Evolutionary conservation across 2,329 filamentous ascomycete species (phyloP), one percentile per base, ranked within the genome.

Genomic region (Scytalidium sp.): DNA sequence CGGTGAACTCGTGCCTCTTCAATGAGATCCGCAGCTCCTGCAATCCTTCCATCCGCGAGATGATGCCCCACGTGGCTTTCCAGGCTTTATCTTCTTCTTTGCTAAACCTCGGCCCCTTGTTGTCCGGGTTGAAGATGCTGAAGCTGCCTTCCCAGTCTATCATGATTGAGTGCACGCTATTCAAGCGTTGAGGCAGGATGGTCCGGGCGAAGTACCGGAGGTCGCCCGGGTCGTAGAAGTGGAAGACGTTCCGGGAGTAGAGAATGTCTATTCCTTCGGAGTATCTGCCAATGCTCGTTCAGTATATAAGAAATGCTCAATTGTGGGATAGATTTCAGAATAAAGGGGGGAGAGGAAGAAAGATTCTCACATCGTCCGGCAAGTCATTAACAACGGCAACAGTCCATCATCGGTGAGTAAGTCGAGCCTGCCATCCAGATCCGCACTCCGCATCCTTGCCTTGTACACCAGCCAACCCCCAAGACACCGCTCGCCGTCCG

Each of bases 231-330:
- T 51, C 50, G 15, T 59, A 54, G 22, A 62, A 61, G n/a, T 62
- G 55, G 42, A 62, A 61, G 9, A 41, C 57, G 25, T 58, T 62
- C 41, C 50, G 45, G 15, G 47, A 50, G 43, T 62, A 62, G n/a
- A 62, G 52, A 3, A 61, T 45, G 13, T 49, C 17, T 13, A 60
- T 52, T 43, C 57, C 56, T 27, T 60, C 55, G 7, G 51, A 44
- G 20, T 62, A 62, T 29, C 60, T 62, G 36, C 6, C 17, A 7
- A 9, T 3, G 19, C 19, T 41, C 32, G 21, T 36, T 42, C 27
- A 45, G 41, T 13, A 22, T 27, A n/a, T n/a, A n/a, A n/a, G n/a
- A n/a, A n/a, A n/a, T n/a, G n/a, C n/a, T n/a, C n/a, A n/a, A n/a
- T n/a, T n/a, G n/a, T n/a, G 10, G 4, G 19, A 11, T 19, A 27